Evolutionary conservation across 805 yeast genomes (phyloP).

Genomic region (Pichia membranifaciens): DNA sequence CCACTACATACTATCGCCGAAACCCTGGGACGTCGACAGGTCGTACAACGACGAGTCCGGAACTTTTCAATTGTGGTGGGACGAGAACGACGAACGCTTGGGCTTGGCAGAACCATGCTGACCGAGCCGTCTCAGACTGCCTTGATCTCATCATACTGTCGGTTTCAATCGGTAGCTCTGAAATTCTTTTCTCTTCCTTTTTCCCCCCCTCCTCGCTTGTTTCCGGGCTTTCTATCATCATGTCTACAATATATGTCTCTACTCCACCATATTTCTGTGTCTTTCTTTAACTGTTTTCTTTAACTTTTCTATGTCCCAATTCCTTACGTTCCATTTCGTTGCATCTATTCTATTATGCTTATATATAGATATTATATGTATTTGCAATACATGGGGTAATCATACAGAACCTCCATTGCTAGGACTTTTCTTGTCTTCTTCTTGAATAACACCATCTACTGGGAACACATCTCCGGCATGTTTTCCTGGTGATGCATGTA

Average conservation of each 20-base stretch:
- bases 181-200: neutral
- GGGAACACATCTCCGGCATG: neutral
- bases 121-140: neutral
- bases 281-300: no score
- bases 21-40: slow-evolving; percentile 49
- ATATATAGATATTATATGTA: no score
- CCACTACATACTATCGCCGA: slow-evolving; percentile 53
- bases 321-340: no score
- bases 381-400: no score
- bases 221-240: neutral
- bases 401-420: neutral
- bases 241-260: neutral
- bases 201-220: neutral
- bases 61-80: slow-evolving; percentile 49
- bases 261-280: no score
- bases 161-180: no score
- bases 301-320: no score
- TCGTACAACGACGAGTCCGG: slow-evolving; percentile 35
- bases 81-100: slow-evolving; percentile 35
- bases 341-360: no score
- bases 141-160: no score
- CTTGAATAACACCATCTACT: neutral
- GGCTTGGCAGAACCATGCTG: neutral
- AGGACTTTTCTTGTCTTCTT: neutral
- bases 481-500: neutral